Percentiles rank a stretch among this genome's conserved stretches.
Conservation (phyloP, 176 grass and related monocot genomes). For the Thalia dealbata region DNA sequence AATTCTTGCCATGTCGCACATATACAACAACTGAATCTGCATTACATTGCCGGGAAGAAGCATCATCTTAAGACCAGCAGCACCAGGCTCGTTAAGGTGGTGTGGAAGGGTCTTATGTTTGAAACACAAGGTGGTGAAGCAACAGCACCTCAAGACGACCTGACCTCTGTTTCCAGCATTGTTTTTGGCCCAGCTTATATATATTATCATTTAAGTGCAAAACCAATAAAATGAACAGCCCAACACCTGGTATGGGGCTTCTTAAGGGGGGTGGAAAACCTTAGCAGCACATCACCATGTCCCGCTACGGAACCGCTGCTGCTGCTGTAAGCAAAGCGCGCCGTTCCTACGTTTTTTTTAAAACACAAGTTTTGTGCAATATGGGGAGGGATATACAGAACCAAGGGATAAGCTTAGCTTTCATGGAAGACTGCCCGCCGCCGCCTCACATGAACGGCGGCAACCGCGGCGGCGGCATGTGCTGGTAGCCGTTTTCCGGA, state of each 20-base stretch:
- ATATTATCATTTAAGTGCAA: conserved; percentile 15
- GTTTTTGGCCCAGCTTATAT: background rate
- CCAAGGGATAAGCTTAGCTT: background rate
- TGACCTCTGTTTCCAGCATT: background rate
- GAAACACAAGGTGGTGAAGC: background rate
- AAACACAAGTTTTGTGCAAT: conserved; percentile 9
- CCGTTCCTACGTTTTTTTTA: background rate
- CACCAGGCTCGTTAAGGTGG: background rate
- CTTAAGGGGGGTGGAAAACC: conserved; percentile 1
- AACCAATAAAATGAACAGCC: conserved; percentile 4
- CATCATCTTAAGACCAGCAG: background rate
- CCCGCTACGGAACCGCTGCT: background rate
- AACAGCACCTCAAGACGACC: background rate
- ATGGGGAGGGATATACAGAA: conserved; percentile 8
- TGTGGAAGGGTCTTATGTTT: background rate
- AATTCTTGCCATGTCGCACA: too few species aligned
- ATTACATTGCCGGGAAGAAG: too few species aligned
- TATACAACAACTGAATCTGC: too few species aligned
- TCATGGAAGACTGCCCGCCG: background rate
- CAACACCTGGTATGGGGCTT: background rate
- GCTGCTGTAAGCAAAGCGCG: background rate
- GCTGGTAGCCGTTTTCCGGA: conserved; percentile 46
- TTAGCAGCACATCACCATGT: background rate
- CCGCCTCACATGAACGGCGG: conserved; percentile 42
- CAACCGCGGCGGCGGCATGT: conserved; percentile 39